A percentile compares a stretch with the other conserved stretches of the same genome.
Conservation (phyloP, 306 rosid genomes). For the Quercus dentata region DNA sequence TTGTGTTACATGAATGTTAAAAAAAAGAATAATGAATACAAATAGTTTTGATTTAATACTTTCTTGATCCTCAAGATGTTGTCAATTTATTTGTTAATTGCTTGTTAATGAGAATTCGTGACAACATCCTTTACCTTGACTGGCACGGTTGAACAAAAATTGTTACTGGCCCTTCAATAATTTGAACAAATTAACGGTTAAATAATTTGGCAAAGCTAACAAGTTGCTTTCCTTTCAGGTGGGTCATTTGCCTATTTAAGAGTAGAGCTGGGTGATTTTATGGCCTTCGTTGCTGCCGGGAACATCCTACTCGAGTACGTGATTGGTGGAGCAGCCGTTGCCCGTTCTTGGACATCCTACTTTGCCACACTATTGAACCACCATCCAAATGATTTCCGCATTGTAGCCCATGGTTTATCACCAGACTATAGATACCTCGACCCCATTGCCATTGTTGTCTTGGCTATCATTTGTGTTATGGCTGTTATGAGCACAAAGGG, state of each 20-base stretch:
- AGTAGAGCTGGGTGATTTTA: constrained; percentile 78
- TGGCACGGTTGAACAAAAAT: too few species aligned
- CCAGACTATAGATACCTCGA: constrained; percentile 47
- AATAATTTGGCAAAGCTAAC: too few species aligned
- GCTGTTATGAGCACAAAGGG: constrained; percentile 77
- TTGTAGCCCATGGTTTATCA: constrained; percentile 23
- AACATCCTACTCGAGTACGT: constrained; percentile 75
- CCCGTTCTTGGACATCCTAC: constrained; percentile 89
- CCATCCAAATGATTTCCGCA: constrained; percentile 49
- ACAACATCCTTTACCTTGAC: too few species aligned
- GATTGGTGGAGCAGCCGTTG: constrained; percentile 62
- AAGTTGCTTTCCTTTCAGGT: constrained; percentile 29
- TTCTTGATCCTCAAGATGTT: too few species aligned
- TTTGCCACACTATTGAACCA: constrained; percentile 68
- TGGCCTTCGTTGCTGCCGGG: constrained; percentile 81
- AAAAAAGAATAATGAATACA: too few species aligned
- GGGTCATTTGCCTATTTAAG: constrained; percentile 85
- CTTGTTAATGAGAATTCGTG: too few species aligned
- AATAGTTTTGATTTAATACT: too few species aligned
- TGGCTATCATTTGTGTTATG: constrained; percentile 33
- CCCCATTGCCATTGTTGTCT: constrained; percentile 58
- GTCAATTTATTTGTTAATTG: too few species aligned
- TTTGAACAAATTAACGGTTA: too few species aligned
- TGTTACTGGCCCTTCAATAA: too few species aligned
- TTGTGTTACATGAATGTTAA: too few species aligned